Evolutionary conservation across 371 early-diverging fungal genomes (phyloP).

Genomic region (Encephalitozoon cuniculi): DNA sequence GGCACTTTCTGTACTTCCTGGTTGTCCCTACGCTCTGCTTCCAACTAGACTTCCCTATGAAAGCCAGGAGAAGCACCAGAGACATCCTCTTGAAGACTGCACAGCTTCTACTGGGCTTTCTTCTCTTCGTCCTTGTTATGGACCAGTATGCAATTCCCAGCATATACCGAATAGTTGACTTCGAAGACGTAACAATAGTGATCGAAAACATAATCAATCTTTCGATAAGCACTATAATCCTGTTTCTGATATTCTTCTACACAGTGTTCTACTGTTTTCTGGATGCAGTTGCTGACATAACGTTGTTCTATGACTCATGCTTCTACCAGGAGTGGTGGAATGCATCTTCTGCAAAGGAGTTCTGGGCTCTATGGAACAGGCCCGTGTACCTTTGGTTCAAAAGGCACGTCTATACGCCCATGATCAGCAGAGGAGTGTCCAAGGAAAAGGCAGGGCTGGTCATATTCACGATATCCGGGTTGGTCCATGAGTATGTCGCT

Average conservation of each 20-base stretch:
- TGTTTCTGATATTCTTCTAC: conserved; percentile 72
- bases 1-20: conserved; percentile 41
- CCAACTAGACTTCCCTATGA: not conserved
- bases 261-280: conserved; percentile 85
- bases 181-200: not conserved
- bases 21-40: conserved; percentile 44
- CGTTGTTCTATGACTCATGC: conserved; percentile 81
- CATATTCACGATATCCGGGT: conserved; percentile 74
- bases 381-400: conserved; percentile 86
- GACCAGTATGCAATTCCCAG: conserved; percentile 53
- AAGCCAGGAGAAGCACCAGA: not conserved
- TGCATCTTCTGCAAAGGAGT: conserved; percentile 77
- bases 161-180: conserved; percentile 29
- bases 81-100: not conserved
- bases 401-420: conserved; percentile 76
- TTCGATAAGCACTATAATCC: conserved; percentile 27
- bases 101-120: conserved; percentile 6
- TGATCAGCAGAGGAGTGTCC: conserved; percentile 68
- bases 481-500: conserved; percentile 78
- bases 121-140: conserved; percentile 45
- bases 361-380: conserved; percentile 90
- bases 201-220: conserved; percentile 39
- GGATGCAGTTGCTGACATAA: conserved; percentile 85
- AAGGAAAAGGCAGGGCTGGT: conserved; percentile 68
- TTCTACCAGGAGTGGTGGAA: conserved; percentile 99